phyloP scores from a whole-genome alignment of 371 early-diverging fungal species.

The Zychaea mexicana region DNA sequence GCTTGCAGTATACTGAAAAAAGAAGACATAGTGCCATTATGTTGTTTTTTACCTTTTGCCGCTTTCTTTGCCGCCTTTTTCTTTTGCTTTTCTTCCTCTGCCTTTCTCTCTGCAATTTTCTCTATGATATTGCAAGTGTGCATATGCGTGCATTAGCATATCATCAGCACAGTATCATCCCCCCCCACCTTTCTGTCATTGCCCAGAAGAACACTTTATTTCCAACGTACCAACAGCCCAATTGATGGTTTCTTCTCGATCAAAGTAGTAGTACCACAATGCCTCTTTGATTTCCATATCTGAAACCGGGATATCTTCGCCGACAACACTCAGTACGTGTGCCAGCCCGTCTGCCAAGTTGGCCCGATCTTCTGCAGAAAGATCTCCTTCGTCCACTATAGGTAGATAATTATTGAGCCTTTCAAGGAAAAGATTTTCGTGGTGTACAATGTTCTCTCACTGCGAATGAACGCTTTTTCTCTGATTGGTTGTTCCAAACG shows the following conservation, averaged over 20 bases:
- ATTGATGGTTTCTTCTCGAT: conserved; percentile 54
- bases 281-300: conserved; percentile 66
- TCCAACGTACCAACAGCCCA: conserved; percentile 58
- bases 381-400: conserved; percentile 38
- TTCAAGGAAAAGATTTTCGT: background rate
- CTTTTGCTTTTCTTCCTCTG: conserved; percentile 48
- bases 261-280: conserved; percentile 68
- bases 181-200: too few relatives aligned
- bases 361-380: conserved; percentile 49
- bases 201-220: background rate
- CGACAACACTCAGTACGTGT: conserved; percentile 55
- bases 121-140: conserved; percentile 28
- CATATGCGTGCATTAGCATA: too few relatives aligned
- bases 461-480: too few relatives aligned
- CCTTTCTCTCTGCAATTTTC: conserved; percentile 32
- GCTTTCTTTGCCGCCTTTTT: conserved; percentile 37
- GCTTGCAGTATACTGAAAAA: background rate
- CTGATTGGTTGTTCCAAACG: background rate
- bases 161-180: too few relatives aligned
- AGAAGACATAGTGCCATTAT: background rate
- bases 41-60: conserved; percentile 36
- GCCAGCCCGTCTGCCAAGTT: conserved; percentile 55
- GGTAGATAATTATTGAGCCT: background rate
- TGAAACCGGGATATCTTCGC: conserved; percentile 46
- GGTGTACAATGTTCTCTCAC: background rate